A percentile compares a stretch with the other conserved stretches of the same genome.
These are phyloP conservation scores for Zymoseptoria ardabiliae DNA, from an alignment of 2,329 filamentous ascomycete genomes.

Conservation along the genomic window DNA sequence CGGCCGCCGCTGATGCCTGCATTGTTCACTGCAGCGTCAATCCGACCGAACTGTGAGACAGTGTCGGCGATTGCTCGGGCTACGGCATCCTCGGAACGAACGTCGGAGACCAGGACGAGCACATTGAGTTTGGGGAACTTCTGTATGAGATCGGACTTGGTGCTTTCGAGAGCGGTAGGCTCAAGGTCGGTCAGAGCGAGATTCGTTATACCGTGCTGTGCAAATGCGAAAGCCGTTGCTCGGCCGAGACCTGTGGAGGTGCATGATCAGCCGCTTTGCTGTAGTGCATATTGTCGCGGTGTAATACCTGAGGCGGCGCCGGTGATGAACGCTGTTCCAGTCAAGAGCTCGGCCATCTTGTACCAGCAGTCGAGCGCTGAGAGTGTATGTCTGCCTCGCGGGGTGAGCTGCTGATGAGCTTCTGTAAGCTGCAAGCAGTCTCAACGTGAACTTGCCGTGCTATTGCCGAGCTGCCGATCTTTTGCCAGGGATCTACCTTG, in stretches of 20 bases:
- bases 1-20: slow-evolving; percentile 50
- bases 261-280: neutral
- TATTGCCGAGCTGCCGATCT: neutral
- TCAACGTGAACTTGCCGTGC: neutral
- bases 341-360: slow-evolving; percentile 2
- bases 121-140: slow-evolving; percentile 5
- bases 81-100: slow-evolving; percentile 13
- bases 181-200: slow-evolving; percentile 16
- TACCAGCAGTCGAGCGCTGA: neutral
- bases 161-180: slow-evolving; percentile 7
- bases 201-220: slow-evolving; percentile 11
- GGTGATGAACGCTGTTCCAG: slow-evolving; percentile 14
- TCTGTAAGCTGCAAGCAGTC: too few species aligned
- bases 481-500: neutral
- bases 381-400: neutral
- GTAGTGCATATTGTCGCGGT: neutral
- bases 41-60: slow-evolving; percentile 42
- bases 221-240: slow-evolving; percentile 15
- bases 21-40: slow-evolving; percentile 58
- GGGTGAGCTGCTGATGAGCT: neutral
- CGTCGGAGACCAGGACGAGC: slow-evolving; percentile 13
- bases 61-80: slow-evolving; percentile 34
- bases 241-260: slow-evolving; percentile 14
- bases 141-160: slow-evolving; percentile 6
- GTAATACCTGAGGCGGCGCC: slow-evolving; percentile 14